Conservation (phyloP, 495 filamentous ascomycete genomes). For the Chaetomium fimeti region DNA sequence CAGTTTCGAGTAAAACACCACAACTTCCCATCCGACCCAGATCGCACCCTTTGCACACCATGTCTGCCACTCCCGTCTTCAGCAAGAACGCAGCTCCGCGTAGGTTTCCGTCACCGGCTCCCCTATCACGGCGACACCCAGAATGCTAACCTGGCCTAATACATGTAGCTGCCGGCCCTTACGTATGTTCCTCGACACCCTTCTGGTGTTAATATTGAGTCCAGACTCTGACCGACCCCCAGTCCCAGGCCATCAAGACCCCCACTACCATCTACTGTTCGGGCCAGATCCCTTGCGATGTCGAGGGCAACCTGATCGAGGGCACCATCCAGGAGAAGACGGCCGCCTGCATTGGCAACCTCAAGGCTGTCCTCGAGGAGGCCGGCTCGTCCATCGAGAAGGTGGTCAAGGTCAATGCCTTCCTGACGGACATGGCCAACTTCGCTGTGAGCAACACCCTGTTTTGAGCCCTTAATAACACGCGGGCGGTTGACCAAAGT, state of each 20-base stretch:
- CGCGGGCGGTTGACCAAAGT: not conserved
- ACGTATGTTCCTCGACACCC: slow-evolving; percentile 43
- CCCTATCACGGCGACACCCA: not conserved
- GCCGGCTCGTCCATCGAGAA: slow-evolving; percentile 72
- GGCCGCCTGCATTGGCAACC: slow-evolving; percentile 69
- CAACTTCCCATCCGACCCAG: slow-evolving; percentile 8
- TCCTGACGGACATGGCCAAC: slow-evolving; percentile 80
- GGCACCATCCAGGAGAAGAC: slow-evolving; percentile 78
- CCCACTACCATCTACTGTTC: slow-evolving; percentile 85
- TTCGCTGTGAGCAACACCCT: slow-evolving; percentile 53
- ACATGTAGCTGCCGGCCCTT: slow-evolving; percentile 53
- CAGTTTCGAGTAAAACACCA: slow-evolving; percentile 12
- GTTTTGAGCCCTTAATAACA: not conserved
- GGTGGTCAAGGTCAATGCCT: slow-evolving; percentile 81
- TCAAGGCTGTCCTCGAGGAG: slow-evolving; percentile 71
- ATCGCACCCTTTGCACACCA: slow-evolving; percentile 29
- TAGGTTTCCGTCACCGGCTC: slow-evolving; percentile 35
- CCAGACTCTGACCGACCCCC: slow-evolving; percentile 7
- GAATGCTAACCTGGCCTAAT: not conserved
- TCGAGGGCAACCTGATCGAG: slow-evolving; percentile 67
- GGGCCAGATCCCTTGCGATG: slow-evolving; percentile 84
- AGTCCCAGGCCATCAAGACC: slow-evolving; percentile 90
- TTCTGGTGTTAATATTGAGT: not conserved
- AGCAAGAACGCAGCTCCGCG: slow-evolving; percentile 53
- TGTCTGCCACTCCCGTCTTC: slow-evolving; percentile 51